A percentile compares a stretch with the other conserved stretches of the same genome.
Conservation (phyloP, 139 green algal species). For the Micromonas pusilla region DNA sequence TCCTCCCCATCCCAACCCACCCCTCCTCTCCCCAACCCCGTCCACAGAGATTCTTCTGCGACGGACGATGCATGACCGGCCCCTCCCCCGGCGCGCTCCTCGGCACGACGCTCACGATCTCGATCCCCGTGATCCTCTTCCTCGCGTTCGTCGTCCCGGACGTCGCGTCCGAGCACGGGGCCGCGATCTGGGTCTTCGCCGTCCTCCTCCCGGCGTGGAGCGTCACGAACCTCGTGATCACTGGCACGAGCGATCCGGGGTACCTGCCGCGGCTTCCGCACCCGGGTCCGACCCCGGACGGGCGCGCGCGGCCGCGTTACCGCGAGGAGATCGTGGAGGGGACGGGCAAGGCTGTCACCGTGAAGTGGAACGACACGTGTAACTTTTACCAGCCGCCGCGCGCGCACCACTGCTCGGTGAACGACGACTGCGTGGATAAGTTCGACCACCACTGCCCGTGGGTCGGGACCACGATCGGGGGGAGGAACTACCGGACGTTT, state of each 20-base stretch:
- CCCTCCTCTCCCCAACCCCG: background rate
- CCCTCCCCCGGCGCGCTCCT: background rate
- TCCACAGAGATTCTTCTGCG: constrained; percentile 25
- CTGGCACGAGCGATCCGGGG: constrained; percentile 12
- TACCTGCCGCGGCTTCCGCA: background rate
- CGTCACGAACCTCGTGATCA: background rate
- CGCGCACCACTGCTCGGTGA: constrained; percentile 45
- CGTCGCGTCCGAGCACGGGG: background rate
- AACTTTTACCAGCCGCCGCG: constrained; percentile 26
- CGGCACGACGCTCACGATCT: too few relatives aligned
- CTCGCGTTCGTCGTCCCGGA: background rate
- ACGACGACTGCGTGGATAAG: constrained; percentile 46
- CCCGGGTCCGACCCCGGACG: background rate
- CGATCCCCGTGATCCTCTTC: constrained; percentile 1
- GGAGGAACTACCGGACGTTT: constrained; percentile 97
- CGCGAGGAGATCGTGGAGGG: background rate
- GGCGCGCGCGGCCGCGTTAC: background rate
- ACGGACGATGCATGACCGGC: constrained; percentile 19
- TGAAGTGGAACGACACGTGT: constrained; percentile 25
- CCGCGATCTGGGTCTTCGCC: background rate
- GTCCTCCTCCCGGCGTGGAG: background rate
- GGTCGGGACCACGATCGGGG: constrained; percentile 60
- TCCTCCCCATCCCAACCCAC: background rate
- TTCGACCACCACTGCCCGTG: constrained; percentile 99
- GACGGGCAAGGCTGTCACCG: background rate